phyloP scores from a whole-genome alignment of 805 yeast species.

The Kuraishia floccosa region DNA sequence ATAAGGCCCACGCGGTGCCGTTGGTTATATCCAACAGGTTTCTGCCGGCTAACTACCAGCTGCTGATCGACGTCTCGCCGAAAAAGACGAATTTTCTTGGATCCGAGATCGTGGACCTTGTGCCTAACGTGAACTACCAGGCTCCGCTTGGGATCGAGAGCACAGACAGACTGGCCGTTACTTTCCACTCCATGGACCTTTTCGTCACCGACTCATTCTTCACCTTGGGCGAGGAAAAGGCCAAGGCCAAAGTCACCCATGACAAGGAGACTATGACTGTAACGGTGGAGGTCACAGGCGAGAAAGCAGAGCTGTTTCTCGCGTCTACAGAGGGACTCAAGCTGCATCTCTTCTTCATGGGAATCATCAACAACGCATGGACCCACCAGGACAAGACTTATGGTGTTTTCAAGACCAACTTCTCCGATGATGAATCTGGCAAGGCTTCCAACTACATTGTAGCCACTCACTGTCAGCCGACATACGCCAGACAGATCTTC shows the following conservation, averaged over 20 bases:
- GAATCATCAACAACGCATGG: conserved; percentile 35
- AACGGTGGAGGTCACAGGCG: conserved; percentile 7
- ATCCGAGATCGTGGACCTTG: conserved; percentile 19
- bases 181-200: conserved; percentile 28
- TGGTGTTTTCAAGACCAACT: conserved; percentile 63
- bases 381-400: conserved; percentile 45
- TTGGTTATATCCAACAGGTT: conserved; percentile 15
- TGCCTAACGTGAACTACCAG: conserved; percentile 11
- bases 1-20: too few relatives aligned
- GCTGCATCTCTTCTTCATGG: conserved; percentile 30
- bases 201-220: conserved; percentile 24
- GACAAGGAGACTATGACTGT: conserved; percentile 28
- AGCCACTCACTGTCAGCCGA: conserved; percentile 68
- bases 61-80: conserved; percentile 22
- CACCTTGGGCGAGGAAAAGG: conserved; percentile 5
- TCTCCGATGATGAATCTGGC: conserved; percentile 37
- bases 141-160: conserved; percentile 4
- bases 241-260: conserved; percentile 18
- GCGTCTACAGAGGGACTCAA: conserved; percentile 1
- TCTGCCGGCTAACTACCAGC: conserved; percentile 25
- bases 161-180: conserved; percentile 11
- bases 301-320: neutral
- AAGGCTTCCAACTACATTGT: conserved; percentile 37
- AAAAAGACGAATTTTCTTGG: conserved; percentile 35
- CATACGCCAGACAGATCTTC: conserved; percentile 46